phyloP scores from a whole-genome alignment of 2,329 filamentous ascomycete genomes.

The Xylariales sp. region DNA sequence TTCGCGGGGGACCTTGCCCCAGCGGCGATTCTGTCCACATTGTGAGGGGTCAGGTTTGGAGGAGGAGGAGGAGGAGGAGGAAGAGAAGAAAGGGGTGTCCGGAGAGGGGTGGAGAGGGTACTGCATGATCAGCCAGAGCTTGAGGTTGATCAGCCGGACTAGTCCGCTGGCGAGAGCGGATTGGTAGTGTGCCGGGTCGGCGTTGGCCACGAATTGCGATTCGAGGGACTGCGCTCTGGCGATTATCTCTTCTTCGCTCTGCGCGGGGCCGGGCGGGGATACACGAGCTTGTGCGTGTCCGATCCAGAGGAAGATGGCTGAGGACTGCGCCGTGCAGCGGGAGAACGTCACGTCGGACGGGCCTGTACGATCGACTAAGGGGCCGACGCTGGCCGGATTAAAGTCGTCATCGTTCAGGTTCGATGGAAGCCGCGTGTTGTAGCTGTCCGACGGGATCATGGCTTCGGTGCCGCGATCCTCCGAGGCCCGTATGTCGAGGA shows the following conservation, averaged over 20 bases:
- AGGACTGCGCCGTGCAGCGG: slow-evolving; percentile 35
- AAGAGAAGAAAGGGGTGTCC: no score
- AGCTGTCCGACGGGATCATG: slow-evolving; percentile 35
- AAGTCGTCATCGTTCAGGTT: slow-evolving; percentile 52
- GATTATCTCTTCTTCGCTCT: slow-evolving; percentile 36
- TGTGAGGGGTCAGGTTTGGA: no score
- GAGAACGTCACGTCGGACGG: slow-evolving; percentile 38
- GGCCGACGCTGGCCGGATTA: slow-evolving; percentile 31
- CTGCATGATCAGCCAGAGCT: slow-evolving; percentile 41
- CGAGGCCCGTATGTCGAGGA: slow-evolving; percentile 52
- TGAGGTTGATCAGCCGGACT: slow-evolving; percentile 39
- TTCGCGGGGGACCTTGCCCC: slow-evolving; percentile 29
- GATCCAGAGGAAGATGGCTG: slow-evolving; percentile 34
- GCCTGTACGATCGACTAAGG: slow-evolving; percentile 30
- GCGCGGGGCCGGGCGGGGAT: slow-evolving; percentile 11
- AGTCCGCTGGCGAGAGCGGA: slow-evolving; percentile 34
- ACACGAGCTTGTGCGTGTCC: slow-evolving; percentile 26
- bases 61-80: no score
- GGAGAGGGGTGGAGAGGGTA: slow-evolving; percentile 36
- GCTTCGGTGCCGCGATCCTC: slow-evolving; percentile 48
- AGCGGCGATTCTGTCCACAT: slow-evolving; percentile 5
- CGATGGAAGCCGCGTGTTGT: slow-evolving; percentile 43
- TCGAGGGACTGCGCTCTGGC: slow-evolving; percentile 34
- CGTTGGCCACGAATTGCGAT: slow-evolving; percentile 31
- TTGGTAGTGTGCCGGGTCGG: slow-evolving; percentile 27